phyloP scores from a whole-genome alignment of 257 asterid species.

The Perilla frutescens region DNA sequence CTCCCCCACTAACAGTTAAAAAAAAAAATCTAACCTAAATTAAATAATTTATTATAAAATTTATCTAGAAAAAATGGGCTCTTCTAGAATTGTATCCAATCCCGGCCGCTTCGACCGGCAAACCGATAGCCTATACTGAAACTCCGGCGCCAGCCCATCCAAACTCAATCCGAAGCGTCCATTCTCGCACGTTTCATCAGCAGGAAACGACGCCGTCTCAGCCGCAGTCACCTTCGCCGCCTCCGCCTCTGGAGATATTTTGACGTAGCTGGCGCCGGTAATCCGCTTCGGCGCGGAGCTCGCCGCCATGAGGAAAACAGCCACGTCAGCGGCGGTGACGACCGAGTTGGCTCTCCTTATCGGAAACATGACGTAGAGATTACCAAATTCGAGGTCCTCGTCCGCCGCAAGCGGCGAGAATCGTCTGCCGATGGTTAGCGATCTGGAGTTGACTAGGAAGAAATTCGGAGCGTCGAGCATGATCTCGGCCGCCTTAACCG shows the following conservation, averaged over 20 bases:
- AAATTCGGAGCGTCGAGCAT: conserved; percentile 66
- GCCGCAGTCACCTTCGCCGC: neutral
- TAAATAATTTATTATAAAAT: neutral
- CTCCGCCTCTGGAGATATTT: conserved; percentile 50
- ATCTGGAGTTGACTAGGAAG: conserved; percentile 58
- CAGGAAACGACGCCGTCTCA: conserved; percentile 20
- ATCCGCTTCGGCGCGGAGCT: conserved; percentile 63
- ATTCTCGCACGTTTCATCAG: conserved; percentile 24
- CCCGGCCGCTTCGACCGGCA: conserved; percentile 58
- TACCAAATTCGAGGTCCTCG: conserved; percentile 64
- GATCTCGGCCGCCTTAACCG: conserved; percentile 73
- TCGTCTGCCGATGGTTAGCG: conserved; percentile 54
- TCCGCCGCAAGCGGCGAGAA: conserved; percentile 72
- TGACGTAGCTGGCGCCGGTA: conserved; percentile 35
- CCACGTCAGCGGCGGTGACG: conserved; percentile 64
- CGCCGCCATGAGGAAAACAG: conserved; percentile 53
- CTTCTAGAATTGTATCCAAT: conserved; percentile 62
- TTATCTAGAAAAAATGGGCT: conserved; percentile 48
- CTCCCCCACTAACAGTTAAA: neutral
- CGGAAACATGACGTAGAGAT: conserved; percentile 61
- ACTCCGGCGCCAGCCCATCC: conserved; percentile 45
- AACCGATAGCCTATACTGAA: conserved; percentile 39
- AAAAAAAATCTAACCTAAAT: conserved; percentile 5
- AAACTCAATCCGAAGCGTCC: conserved; percentile 40
- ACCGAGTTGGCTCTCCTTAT: conserved; percentile 58